These are phyloP conservation scores for Cyclotella choctawhatcheeana DNA, from an alignment of 108 stramenopile species.

Conservation along the genomic window DNA sequence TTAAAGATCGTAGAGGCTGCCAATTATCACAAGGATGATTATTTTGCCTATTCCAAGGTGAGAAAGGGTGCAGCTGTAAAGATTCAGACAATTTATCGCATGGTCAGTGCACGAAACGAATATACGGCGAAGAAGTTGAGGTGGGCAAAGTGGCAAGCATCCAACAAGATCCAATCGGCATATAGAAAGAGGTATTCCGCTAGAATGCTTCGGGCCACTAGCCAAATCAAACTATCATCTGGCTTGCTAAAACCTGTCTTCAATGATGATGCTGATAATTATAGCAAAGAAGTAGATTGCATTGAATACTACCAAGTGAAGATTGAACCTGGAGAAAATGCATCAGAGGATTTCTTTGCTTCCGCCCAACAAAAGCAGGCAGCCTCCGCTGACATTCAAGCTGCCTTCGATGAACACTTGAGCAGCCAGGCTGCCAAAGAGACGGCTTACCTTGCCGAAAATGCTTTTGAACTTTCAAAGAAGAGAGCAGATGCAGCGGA, in stretches of 20 bases:
- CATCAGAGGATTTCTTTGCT: neutral
- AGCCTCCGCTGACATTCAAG: neutral
- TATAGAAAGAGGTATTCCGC: neutral
- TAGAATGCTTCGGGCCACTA: neutral
- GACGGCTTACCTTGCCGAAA: neutral
- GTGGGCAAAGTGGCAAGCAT: neutral
- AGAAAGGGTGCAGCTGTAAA: neutral
- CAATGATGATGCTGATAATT: neutral
- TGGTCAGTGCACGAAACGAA: neutral
- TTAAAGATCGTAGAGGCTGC: neutral
- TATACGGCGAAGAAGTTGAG: neutral
- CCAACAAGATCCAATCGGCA: neutral
- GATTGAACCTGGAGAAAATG: neutral
- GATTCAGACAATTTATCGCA: neutral
- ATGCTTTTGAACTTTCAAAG: neutral
- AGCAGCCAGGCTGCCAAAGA: neutral
- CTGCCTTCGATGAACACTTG: neutral
- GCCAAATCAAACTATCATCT: neutral
- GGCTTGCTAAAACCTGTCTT: neutral
- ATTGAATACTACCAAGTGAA: neutral
- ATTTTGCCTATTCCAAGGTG: constrained; percentile 1
- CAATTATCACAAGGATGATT: neutral
- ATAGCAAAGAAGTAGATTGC: neutral
- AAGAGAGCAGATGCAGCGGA: neutral
- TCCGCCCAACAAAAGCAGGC: neutral